These are phyloP conservation scores for Cladosporium austrohemisphaericum DNA, from an alignment of 2,329 filamentous ascomycete species.

Conservation along the genomic window DNA sequence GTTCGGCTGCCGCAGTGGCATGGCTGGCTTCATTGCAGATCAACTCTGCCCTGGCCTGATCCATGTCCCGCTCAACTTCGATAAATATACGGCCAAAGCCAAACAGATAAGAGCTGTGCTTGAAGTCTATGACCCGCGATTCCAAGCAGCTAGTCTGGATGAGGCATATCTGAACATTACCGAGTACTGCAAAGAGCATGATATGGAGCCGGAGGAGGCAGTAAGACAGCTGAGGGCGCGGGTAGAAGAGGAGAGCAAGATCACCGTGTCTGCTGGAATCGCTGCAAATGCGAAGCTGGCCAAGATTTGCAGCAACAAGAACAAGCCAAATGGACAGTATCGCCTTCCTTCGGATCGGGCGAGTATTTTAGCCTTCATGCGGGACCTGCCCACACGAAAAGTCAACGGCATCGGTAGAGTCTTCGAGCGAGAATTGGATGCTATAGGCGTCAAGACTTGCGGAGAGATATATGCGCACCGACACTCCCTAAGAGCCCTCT, in stretches of 20 bases:
- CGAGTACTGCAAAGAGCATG: constrained; percentile 67
- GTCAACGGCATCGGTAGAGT: constrained; percentile 95
- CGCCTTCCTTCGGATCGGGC: constrained; percentile 66
- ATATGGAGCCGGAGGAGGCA: constrained; percentile 65
- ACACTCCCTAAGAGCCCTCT: constrained; percentile 69
- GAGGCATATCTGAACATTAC: constrained; percentile 97
- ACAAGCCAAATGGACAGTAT: constrained; percentile 95
- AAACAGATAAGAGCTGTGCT: constrained; percentile 80
- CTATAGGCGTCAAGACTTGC: constrained; percentile 82
- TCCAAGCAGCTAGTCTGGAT: constrained; percentile 91
- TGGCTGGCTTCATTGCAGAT: constrained; percentile 93
- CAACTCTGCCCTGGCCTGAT: constrained; percentile 87
- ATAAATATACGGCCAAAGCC: constrained; percentile 88
- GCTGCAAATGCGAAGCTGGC: constrained; percentile 89
- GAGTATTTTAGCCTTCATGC: constrained; percentile 82
- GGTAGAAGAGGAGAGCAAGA: constrained; percentile 69
- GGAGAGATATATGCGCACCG: constrained; percentile 80
- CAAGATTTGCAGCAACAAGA: constrained; percentile 92
- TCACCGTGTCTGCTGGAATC: constrained; percentile 92
- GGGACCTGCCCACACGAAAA: constrained; percentile 76
- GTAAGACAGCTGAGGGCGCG: constrained; percentile 75
- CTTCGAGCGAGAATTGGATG: constrained; percentile 82
- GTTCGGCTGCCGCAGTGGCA: constrained; percentile 87
- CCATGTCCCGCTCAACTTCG: constrained; percentile 77
- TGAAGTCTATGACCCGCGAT: constrained; percentile 81